These are phyloP conservation scores for Neurospora tetrasperma DNA, from an alignment of 495 filamentous ascomycete genomes.

Conservation along the genomic window DNA sequence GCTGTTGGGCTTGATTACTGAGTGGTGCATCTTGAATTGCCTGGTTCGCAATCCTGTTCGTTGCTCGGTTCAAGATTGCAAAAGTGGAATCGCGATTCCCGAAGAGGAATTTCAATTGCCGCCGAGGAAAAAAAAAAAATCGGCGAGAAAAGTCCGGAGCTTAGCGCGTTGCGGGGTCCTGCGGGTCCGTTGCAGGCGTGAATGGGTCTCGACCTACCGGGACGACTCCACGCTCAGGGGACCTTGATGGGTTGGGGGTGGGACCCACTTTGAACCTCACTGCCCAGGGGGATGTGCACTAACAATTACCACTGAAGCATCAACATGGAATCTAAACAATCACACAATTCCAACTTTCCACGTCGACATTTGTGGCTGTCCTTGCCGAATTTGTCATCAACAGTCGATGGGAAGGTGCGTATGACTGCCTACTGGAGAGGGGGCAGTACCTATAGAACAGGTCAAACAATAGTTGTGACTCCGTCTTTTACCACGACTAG, in stretches of 20 bases:
- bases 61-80: neutral
- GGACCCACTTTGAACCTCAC: neutral
- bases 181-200: neutral
- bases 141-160: neutral
- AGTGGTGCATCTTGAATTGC: slow-evolving; percentile 27
- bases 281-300: neutral
- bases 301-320: neutral
- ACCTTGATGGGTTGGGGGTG: neutral
- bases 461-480: neutral
- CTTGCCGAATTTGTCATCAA: neutral
- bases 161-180: neutral
- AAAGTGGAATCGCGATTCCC: neutral
- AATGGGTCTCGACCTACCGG: neutral
- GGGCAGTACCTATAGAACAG: neutral
- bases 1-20: slow-evolving; percentile 49
- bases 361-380: neutral
- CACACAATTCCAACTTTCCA: neutral
- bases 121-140: neutral
- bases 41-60: neutral
- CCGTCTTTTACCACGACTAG: neutral
- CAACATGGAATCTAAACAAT: neutral
- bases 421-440: no score
- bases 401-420: no score
- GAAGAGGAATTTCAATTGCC: neutral
- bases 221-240: neutral